A percentile compares a stretch with the other conserved stretches of the same genome.
Evolutionary conservation across 176 grass and related monocot species (phyloP).

Genomic region (Rhynchospora pubera): DNA sequence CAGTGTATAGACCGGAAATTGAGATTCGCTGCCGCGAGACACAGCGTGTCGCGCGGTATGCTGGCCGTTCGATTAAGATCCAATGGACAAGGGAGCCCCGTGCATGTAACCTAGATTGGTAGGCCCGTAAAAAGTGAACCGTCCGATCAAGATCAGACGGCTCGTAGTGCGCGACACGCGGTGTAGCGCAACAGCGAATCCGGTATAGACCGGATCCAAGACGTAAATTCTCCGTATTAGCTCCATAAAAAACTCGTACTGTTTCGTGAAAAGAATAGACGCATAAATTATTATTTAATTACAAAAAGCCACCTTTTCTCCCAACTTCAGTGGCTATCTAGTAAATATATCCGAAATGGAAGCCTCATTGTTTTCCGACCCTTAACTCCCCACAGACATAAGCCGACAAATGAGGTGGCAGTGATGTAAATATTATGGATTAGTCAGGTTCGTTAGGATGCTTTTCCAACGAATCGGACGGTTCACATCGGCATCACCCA

Average conservation of each 20-base stretch:
- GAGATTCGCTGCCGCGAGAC: too few relatives aligned
- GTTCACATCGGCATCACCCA: not conserved
- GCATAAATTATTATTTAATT: constrained; percentile 21
- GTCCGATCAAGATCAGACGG: too few relatives aligned
- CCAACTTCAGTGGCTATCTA: constrained; percentile 10
- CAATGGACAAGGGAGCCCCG: too few relatives aligned
- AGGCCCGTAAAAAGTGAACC: too few relatives aligned
- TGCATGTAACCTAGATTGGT: too few relatives aligned
- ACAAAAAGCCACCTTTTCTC: constrained; percentile 24
- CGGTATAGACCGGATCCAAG: constrained; percentile 5
- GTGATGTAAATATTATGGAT: constrained; percentile 1
- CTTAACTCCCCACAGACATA: constrained; percentile 3
- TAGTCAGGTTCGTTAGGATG: not conserved
- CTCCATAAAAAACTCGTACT: constrained; percentile 18
- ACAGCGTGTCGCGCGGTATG: too few relatives aligned
- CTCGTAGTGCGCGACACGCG: too few relatives aligned
- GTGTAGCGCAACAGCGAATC: too few relatives aligned
- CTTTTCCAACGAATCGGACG: constrained; percentile 2
- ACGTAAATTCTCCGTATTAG: not conserved
- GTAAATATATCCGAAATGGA: not conserved
- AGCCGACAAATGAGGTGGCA: constrained; percentile 23
- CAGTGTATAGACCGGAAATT: not conserved
- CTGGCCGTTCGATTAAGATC: too few relatives aligned
- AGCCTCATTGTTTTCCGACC: not conserved
- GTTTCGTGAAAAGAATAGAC: constrained; percentile 31